Percentiles rank a stretch among this genome's conserved stretches.
phyloP scores from a whole-genome alignment of 164 flowering plant genomes.

The Vitis rotundifolia region DNA sequence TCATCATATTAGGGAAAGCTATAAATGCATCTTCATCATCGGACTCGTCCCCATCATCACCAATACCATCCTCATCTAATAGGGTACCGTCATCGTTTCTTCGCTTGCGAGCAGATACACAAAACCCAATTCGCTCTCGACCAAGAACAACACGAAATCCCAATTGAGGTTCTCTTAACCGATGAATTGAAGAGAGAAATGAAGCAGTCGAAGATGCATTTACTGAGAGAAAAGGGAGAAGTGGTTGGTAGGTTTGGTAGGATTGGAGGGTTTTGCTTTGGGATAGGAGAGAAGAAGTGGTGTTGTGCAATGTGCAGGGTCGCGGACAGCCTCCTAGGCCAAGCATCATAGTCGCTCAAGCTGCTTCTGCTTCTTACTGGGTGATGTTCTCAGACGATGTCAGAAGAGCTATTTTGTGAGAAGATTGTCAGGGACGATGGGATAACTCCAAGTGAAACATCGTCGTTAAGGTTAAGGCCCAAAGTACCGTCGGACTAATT shows the following conservation, averaged over 20 bases:
- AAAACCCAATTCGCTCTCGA: slow-evolving; percentile 26
- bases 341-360: slow-evolving; percentile 13
- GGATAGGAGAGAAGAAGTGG: background rate
- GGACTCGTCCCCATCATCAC: slow-evolving; percentile 28
- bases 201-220: background rate
- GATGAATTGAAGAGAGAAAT: slow-evolving; percentile 1
- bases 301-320: slow-evolving; percentile 12
- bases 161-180: slow-evolving; percentile 12
- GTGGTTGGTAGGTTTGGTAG: too few species aligned
- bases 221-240: slow-evolving; percentile 6
- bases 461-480: too few species aligned
- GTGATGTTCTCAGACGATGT: too few species aligned
- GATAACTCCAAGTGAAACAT: too few species aligned
- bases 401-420: too few species aligned
- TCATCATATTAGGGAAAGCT: slow-evolving; percentile 49
- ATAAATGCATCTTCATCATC: slow-evolving; percentile 10
- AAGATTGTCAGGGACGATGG: too few species aligned
- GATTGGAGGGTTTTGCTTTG: slow-evolving; percentile 11
- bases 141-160: slow-evolving; percentile 9
- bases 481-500: too few species aligned
- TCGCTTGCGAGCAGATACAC: slow-evolving; percentile 31
- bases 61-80: slow-evolving; percentile 25
- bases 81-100: slow-evolving; percentile 15
- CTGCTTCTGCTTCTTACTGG: background rate
- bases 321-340: slow-evolving; percentile 1